phyloP scores from a whole-genome alignment of 2,329 filamentous ascomycete species.

The Fusarium neocosmosporiellum region DNA sequence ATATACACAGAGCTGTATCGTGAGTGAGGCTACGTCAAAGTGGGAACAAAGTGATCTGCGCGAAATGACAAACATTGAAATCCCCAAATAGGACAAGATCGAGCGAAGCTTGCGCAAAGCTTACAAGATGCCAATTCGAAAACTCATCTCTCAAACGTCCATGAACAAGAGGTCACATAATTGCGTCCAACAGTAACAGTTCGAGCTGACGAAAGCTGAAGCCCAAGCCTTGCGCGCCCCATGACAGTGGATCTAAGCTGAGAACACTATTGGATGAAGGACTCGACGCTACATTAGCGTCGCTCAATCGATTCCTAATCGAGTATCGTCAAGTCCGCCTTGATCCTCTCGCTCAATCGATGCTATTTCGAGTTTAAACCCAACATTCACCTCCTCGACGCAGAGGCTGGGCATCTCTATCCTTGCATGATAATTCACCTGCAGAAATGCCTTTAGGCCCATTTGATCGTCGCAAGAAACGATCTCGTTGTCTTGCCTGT shows the following conservation, averaged over 20 bases:
- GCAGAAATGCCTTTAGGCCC: constrained; percentile 46
- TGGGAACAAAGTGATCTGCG: neutral
- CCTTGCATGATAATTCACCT: neutral
- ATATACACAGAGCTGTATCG: neutral
- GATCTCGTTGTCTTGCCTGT: constrained; percentile 47
- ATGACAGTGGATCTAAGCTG: neutral
- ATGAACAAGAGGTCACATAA: neutral
- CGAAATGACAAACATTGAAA: neutral
- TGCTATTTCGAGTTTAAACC: constrained; percentile 33
- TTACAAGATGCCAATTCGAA: neutral
- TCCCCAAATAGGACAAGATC: constrained; percentile 14
- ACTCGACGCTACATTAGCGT: constrained; percentile 17
- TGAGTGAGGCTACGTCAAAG: neutral
- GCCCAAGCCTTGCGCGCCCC: neutral
- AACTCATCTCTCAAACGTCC: neutral
- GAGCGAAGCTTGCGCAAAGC: constrained; percentile 11
- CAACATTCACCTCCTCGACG: neutral
- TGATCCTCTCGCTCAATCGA: constrained; percentile 27
- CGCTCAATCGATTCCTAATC: constrained; percentile 36
- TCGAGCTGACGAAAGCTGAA: constrained; percentile 1
- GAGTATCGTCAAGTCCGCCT: constrained; percentile 13
- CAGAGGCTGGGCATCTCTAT: neutral
- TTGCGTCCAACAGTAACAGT: neutral
- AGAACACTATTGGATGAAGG: constrained; percentile 1
- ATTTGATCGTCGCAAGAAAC: constrained; percentile 48